Conservation (phyloP, 345 rosid genomes). For the Aethionema arabicum region DNA sequence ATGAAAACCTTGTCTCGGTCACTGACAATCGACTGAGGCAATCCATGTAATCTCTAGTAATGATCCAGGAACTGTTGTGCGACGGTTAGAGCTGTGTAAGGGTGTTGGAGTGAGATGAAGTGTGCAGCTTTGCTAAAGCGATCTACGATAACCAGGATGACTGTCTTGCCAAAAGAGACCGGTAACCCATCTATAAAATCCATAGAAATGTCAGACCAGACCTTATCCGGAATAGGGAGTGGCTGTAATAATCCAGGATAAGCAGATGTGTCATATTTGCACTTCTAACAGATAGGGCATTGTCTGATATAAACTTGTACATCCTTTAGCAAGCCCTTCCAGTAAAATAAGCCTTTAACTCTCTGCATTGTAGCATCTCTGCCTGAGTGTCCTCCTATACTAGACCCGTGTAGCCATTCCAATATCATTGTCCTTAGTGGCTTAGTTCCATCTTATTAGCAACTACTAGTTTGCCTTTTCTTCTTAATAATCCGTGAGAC, state of each 20-base stretch:
- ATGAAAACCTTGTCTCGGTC: background rate
- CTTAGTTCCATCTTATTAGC: too few relatives aligned
- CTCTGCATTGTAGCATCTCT: too few relatives aligned
- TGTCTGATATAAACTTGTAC: background rate
- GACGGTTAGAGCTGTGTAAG: background rate
- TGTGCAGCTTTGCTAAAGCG: background rate
- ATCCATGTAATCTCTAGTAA: background rate
- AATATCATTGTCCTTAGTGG: too few relatives aligned
- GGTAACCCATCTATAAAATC: background rate
- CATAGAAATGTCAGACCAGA: background rate
- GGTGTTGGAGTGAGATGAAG: background rate
- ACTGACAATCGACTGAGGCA: background rate
- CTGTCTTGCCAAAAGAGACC: background rate
- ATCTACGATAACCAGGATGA: background rate
- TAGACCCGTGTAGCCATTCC: too few relatives aligned
- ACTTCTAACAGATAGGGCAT: background rate
- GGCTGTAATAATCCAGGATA: background rate
- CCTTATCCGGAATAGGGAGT: background rate
- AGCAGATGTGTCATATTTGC: background rate
- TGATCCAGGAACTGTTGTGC: background rate
- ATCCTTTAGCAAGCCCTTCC: background rate
- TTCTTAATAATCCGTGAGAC: too few relatives aligned
- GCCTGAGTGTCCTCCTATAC: too few relatives aligned
- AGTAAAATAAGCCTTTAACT: too few relatives aligned
- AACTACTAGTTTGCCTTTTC: too few relatives aligned